These are phyloP conservation scores for Fragilariopsis cylindrus DNA, from an alignment of 108 stramenopile species.

Conservation along the genomic window DNA sequence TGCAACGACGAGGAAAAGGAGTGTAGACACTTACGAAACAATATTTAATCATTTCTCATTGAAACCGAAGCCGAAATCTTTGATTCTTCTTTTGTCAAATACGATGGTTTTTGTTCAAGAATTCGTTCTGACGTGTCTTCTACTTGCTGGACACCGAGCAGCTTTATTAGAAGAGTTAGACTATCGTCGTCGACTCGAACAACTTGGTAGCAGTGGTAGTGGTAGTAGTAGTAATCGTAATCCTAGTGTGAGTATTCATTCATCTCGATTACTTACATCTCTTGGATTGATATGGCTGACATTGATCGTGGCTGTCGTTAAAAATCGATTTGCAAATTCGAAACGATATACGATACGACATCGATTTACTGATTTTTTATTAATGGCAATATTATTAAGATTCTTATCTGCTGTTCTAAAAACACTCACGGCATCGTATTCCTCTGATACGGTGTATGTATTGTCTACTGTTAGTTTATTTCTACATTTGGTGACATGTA, in stretches of 20 bases:
- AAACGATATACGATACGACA: conserved; percentile 26
- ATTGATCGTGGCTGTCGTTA: conserved; percentile 38
- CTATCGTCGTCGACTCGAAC: conserved; percentile 3
- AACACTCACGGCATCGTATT: conserved; percentile 78
- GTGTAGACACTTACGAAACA: conserved; percentile 1
- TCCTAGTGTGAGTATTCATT: background rate
- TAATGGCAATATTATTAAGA: conserved; percentile 53
- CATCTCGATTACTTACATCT: conserved; percentile 19
- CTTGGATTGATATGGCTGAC: conserved; percentile 38
- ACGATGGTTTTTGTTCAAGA: conserved; percentile 72
- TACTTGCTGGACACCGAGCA: conserved; percentile 52
- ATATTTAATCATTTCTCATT: conserved; percentile 26
- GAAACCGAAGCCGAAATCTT: conserved; percentile 3
- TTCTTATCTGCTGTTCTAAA: conserved; percentile 54
- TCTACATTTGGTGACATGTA: conserved; percentile 65
- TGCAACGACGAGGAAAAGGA: background rate
- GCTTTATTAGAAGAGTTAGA: conserved; percentile 27
- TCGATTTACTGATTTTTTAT: conserved; percentile 50
- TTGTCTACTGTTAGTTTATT: conserved; percentile 61
- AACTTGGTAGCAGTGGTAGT: background rate
- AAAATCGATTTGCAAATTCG: conserved; percentile 8
- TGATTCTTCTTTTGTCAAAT: background rate
- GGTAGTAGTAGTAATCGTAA: background rate
- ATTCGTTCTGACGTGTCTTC: conserved; percentile 56
- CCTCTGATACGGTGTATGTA: conserved; percentile 71